A percentile compares a stretch with the other conserved stretches of the same genome.
Evolutionary conservation across 2,329 filamentous ascomycete species (phyloP).

Genomic region (Cryphonectria radicalis): DNA sequence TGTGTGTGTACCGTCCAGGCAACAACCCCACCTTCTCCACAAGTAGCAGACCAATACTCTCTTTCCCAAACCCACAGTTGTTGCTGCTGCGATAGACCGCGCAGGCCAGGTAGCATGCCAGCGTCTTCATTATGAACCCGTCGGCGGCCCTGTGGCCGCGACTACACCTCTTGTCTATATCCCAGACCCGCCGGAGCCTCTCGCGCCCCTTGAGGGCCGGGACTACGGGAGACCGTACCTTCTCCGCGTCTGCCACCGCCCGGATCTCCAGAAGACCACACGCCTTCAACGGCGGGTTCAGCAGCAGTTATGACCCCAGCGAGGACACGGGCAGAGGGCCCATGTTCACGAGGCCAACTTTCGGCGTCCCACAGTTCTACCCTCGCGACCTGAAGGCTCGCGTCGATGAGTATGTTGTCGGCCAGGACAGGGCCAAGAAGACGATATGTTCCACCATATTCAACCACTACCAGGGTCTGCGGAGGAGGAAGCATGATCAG

Average conservation of each 20-base stretch:
- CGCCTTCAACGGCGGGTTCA: conserved; percentile 62
- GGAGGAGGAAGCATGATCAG: conserved; percentile 78
- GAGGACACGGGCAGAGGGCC: conserved; percentile 59
- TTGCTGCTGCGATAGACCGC: neutral
- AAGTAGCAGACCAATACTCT: too few relatives aligned
- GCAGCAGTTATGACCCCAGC: conserved; percentile 61
- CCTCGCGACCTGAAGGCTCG: conserved; percentile 79
- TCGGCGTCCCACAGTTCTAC: conserved; percentile 67
- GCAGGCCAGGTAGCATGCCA: conserved; percentile 21
- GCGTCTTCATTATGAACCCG: conserved; percentile 21
- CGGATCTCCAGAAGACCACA: conserved; percentile 45
- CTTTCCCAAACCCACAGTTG: neutral
- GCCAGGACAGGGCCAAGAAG: conserved; percentile 93
- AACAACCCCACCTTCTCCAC: neutral
- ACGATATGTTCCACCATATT: conserved; percentile 91
- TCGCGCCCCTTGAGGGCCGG: conserved; percentile 13
- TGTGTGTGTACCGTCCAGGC: neutral
- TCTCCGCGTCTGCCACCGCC: conserved; percentile 39
- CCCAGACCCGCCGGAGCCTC: conserved; percentile 22
- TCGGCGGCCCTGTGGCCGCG: conserved; percentile 27
- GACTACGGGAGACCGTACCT: conserved; percentile 27
- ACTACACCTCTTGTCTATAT: conserved; percentile 29
- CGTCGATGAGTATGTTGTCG: conserved; percentile 94
- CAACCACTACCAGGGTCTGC: conserved; percentile 92
- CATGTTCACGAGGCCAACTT: conserved; percentile 61